Conservation (phyloP, 352 stramenopile genomes). For the Stramenopiles sp. region DNA sequence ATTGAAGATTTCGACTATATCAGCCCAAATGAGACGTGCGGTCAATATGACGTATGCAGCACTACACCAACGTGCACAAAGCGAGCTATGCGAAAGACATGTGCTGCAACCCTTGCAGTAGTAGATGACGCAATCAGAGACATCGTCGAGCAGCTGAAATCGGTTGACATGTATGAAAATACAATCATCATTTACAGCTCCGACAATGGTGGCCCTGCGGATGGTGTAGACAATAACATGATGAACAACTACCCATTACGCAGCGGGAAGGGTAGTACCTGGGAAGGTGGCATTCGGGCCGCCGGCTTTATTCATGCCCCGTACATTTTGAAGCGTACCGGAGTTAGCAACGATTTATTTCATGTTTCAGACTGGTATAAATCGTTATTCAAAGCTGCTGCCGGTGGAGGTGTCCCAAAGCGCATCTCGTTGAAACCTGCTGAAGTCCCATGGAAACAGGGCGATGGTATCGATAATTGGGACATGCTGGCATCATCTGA, state of each 20-base stretch:
- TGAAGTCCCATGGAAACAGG: neutral
- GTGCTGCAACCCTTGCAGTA: constrained; percentile 21
- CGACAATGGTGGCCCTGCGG: constrained; percentile 27
- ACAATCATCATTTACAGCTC: constrained; percentile 25
- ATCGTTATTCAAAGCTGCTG: neutral
- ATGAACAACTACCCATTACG: neutral
- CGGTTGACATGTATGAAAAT: constrained; percentile 21
- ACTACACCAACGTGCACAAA: neutral
- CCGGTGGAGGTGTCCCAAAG: neutral
- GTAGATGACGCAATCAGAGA: constrained; percentile 24
- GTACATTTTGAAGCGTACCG: constrained; percentile 14
- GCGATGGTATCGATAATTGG: neutral
- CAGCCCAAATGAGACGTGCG: neutral
- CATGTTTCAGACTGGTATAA: neutral
- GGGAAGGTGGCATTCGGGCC: neutral
- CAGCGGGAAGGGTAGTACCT: neutral
- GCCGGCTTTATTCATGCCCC: neutral
- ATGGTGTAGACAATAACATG: constrained; percentile 1
- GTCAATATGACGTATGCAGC: neutral
- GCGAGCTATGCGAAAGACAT: neutral
- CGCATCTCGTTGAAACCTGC: neutral
- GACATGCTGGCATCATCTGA: neutral
- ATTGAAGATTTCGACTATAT: neutral
- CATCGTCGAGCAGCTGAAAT: constrained; percentile 17
- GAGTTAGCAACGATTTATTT: constrained; percentile 7